Conservation (phyloP, 2,329 filamentous ascomycete species). For the Fusarium sp. region DNA sequence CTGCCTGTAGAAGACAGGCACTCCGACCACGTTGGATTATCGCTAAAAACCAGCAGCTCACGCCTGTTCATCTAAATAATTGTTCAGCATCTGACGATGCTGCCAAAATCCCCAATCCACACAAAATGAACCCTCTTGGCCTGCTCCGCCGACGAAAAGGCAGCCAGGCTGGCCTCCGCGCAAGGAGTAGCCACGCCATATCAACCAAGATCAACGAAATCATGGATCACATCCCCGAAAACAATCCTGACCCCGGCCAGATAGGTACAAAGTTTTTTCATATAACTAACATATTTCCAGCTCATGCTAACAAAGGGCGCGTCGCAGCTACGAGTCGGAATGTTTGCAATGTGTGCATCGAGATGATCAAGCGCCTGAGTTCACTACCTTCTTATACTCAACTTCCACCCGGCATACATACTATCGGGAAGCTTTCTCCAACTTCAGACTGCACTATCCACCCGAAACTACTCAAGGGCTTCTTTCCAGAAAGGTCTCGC, state of each 20-base stretch:
- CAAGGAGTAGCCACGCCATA: not conserved
- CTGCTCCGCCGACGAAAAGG: not conserved
- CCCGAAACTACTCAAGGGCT: not conserved
- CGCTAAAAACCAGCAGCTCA: too few relatives aligned
- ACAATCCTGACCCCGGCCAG: not conserved
- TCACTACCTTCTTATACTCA: not conserved
- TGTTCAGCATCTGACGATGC: not conserved
- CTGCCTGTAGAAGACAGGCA: not conserved
- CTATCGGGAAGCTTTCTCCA: not conserved
- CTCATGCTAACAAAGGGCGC: not conserved
- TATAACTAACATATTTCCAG: not conserved
- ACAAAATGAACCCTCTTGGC: not conserved
- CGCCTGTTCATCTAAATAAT: not conserved
- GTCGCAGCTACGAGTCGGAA: not conserved
- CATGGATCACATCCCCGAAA: not conserved
- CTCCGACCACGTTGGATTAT: not conserved
- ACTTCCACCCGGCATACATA: not conserved
- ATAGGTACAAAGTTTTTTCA: not conserved
- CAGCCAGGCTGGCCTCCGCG: not conserved
- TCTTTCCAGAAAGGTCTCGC: not conserved
- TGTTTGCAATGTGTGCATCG: not conserved
- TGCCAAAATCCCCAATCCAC: not conserved
- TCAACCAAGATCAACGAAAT: not conserved
- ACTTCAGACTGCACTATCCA: not conserved
- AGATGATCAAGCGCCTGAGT: not conserved